phyloP scores from a whole-genome alignment of 805 yeast species.

The Jamesozyma lodderae region DNA sequence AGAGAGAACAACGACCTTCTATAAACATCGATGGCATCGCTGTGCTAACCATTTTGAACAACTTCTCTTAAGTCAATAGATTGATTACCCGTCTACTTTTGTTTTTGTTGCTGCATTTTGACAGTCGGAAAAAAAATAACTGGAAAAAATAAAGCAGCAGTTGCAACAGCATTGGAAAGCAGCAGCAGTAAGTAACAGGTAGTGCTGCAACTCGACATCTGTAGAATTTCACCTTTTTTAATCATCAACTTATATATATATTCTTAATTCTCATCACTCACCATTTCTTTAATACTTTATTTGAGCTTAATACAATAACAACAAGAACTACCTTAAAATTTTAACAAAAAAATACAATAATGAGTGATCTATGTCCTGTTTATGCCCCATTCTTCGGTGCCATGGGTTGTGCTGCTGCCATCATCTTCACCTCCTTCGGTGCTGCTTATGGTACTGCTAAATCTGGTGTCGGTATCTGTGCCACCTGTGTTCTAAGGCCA shows the following conservation, averaged over 20 bases:
- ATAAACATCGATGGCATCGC: too few species aligned
- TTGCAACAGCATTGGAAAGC: not conserved
- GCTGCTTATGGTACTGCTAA: conserved; percentile 99
- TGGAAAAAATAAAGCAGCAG: conserved; percentile 3
- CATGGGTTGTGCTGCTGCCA: conserved; percentile 98
- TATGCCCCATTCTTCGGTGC: conserved; percentile 94
- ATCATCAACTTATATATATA: not conserved
- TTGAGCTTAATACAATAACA: not conserved
- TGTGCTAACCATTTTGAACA: too few species aligned
- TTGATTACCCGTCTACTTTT: not conserved
- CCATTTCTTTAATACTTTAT: not conserved
- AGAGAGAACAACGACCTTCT: too few species aligned
- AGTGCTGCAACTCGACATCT: not conserved
- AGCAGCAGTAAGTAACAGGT: not conserved
- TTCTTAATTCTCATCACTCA: not conserved
- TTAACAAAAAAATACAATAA: conserved; percentile 5
- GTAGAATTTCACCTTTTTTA: not conserved
- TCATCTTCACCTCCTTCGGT: conserved; percentile 97
- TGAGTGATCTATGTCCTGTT: conserved; percentile 35
- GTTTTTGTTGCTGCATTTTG: not conserved
- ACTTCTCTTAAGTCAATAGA: too few species aligned
- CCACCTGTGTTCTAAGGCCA: conserved; percentile 95
- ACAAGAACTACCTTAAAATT: not conserved
- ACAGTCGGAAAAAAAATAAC: not conserved
- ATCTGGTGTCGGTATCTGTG: conserved; percentile 99